Base-by-base conservation (phyloP, 2,329 filamentous ascomycete genomes). In the Pyrenophora teres region DNA sequence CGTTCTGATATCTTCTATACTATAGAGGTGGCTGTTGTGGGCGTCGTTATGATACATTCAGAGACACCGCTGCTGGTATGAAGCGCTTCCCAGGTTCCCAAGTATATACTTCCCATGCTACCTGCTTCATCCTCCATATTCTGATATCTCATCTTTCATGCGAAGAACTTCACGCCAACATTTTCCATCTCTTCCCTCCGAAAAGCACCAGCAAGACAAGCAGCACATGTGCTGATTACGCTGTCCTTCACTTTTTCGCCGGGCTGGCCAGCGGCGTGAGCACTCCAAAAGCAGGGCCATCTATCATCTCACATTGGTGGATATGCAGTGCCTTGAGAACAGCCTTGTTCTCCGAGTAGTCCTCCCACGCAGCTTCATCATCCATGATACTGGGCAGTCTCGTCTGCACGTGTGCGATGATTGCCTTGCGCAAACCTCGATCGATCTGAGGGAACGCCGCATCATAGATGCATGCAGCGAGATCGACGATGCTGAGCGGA, bases 341-440 rank as follows among this genome's bases (percentile, higher is more conserved):
- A 19, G 8, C 25, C 23, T 57, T 54, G 21, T 60, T 57, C 10
- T 48, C 27, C 1, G 46, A 48, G 18, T 55, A 60, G 3, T 56
- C 47, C 1, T 58, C 15, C 57, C 56, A 64, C 3, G 57, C 60
- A 13, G 21, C 13, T 19, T 44, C 27, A 27, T 59, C 52, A 4
- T 47, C 43, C 21, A 57, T 35, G 15, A 65, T 60, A 1, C 40
- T 36, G 1, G 56, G 42, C 19, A 63, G 8, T 2, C 59, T 46
- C 8, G 37, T 36, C 12, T 58, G 37, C 2, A 65, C 15, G 2
- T 57, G 57, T 7, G 16, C 13, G 6, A 62, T 43, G 16, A 62
- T 49, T 0, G 49, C 55, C 23, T 52, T 49, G 6, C 62, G 59
- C n/a, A 68, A 36, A 8, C 61, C 62, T 7, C 36, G 18, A 16